These are phyloP conservation scores for Tetradesmus lagerheimii DNA, from an alignment of 139 green algal species.

Conservation along the genomic window DNA sequence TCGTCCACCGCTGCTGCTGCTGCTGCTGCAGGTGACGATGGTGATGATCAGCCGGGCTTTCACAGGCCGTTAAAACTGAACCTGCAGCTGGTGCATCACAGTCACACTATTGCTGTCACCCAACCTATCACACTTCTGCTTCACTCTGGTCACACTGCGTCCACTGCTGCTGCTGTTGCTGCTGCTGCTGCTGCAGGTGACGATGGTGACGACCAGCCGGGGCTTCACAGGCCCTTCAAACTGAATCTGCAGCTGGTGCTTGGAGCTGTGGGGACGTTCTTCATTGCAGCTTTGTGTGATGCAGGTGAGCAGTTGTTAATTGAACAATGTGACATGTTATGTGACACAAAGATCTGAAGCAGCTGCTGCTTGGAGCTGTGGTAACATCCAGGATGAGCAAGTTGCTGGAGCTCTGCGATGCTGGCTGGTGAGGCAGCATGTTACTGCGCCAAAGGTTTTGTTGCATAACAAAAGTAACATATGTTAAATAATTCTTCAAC, in stretches of 20 bases:
- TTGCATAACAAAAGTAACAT: no score
- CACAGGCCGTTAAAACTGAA: neutral
- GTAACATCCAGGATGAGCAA: no score
- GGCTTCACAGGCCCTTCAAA: neutral
- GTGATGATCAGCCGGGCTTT: neutral
- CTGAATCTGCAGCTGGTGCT: neutral
- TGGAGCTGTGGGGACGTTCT: neutral
- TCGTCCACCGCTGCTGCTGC: no score
- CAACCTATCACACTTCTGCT: no score
- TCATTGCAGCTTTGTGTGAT: slow-evolving; percentile 11
- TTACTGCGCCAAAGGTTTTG: no score
- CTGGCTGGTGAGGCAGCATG: no score
- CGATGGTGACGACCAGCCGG: neutral
- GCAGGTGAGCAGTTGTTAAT: neutral
- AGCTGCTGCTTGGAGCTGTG: no score
- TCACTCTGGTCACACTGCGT: neutral
- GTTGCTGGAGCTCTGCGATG: no score
- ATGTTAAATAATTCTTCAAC: no score
- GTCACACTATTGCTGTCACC: no score
- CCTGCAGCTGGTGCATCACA: neutral
- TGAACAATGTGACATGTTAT: no score
- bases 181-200: neutral
- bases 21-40: neutral
- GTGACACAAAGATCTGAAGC: no score
- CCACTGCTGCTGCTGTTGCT: neutral